Evolutionary conservation across 257 asterid species (phyloP).

Genomic region (Avicennia marina): DNA sequence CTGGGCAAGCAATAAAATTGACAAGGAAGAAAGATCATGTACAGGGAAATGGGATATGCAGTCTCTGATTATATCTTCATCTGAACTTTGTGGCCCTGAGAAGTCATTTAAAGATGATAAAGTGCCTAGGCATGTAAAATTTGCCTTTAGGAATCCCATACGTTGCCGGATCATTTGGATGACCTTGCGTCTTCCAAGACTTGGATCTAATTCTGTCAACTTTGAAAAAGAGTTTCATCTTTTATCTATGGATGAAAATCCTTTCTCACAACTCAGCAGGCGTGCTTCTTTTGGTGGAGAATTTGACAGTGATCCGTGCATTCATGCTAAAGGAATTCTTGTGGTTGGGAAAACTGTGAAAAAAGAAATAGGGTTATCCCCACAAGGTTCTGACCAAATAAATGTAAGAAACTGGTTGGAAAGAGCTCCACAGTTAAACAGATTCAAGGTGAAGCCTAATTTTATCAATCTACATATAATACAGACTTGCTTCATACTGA

Average conservation of each 20-base stretch:
- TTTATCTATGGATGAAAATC: conserved; percentile 85
- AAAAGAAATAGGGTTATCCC: conserved; percentile 49
- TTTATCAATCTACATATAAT: conserved; percentile 8
- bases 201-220: conserved; percentile 73
- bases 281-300: conserved; percentile 92
- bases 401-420: conserved; percentile 85
- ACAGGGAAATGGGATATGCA: conserved; percentile 92
- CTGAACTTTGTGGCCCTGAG: conserved; percentile 83
- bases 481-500: conserved; percentile 6
- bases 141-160: conserved; percentile 69
- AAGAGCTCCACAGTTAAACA: conserved; percentile 64
- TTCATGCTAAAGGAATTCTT: conserved; percentile 81
- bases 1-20: conserved; percentile 83
- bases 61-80: conserved; percentile 60
- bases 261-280: conserved; percentile 57
- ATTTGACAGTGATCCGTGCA: conserved; percentile 66
- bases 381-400: conserved; percentile 59
- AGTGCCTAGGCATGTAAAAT: conserved; percentile 81
- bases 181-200: conserved; percentile 64
- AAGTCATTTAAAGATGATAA: conserved; percentile 37
- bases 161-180: conserved; percentile 94
- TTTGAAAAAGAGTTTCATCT: conserved; percentile 62
- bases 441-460: conserved; percentile 72
- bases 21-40: conserved; percentile 80
- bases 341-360: conserved; percentile 63